Base-by-base conservation (phyloP, 2,329 filamentous ascomycete species). In the Zopfia rhizophila region DNA sequence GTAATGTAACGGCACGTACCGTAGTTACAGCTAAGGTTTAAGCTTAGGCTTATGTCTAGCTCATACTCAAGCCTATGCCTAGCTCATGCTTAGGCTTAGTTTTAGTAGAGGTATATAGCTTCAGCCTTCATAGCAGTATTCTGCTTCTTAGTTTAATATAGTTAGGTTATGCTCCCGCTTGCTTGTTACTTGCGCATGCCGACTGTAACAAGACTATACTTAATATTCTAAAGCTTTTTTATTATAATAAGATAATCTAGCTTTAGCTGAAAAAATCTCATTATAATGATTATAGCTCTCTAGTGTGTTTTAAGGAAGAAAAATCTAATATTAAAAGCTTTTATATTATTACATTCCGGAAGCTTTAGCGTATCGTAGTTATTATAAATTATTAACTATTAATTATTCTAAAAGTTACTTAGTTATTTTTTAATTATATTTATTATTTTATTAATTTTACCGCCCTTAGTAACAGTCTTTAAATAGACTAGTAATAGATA, bases 221-320 rank as follows among this genome's bases (percentile, higher is more conserved):
- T 18, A 1, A 63, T 27, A n/a, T 63, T 30, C 35, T 59, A 21
- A n/a, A 78, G 56, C 38, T 67, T 75, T 7, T 45, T 38, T 2
- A 77, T 29, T 3, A 30, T 52, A 39, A 77, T 70, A 2, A 30
- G 37, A 23, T 60, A 46, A 5, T 72, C 72, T 4, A 74, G 35
- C 8, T 67, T 60, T 8, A 72, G 61, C 11, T 66, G 16, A n/a
- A 61, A 61, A 31, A 59, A 65, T 12, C 72, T 60, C 5, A 72
- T 75, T 4, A 73, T 78, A 14, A 78, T 63, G 13, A 79, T 58
- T 33, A 79, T 66, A 2, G 70, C 68, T 12, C 75, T 75, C 44
- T 77, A 71, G 31, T 75, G 49, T 2, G 63, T 35, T 11, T 51
- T 41, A 10, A 44, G 41, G n/a, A n/a, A n/a, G n/a, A n/a, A n/a